Evolutionary conservation across 2,329 filamentous ascomycete genomes (phyloP), one percentile per base, ranked within the genome.

Genomic region (Aspergillus neoniger): DNA sequence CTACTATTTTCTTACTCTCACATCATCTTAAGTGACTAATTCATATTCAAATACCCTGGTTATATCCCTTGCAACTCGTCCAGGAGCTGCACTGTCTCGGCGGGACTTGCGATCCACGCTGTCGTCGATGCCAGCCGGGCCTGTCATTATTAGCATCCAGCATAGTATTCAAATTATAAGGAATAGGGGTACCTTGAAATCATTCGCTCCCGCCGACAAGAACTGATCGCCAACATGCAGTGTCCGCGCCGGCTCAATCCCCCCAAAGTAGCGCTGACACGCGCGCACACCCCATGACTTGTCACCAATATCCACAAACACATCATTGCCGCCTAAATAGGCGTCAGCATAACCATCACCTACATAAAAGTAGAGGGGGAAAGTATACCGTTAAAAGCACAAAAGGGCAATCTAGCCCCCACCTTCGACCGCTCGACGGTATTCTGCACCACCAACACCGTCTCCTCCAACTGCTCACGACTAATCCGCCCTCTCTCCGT

Each of bases 291-390:
- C 95, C 90, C 93, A 96, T 56, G 89, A 92, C 80, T 99, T 99
- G 79, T 99, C 95, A 58, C 95, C 95, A 71, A 99, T 97, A 75
- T 99, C 95, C 57, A 99, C 93, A 77, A 99, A 99, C 44, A 98
- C 92, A 75, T 99, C 95, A 63, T 95, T 94, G 10, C 95, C 95
- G 57, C 94, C 82, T 84, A 48, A 12, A 17, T 47, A 36, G 12
- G 4, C 12, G 8, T 60, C 23, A 60, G 32, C 4, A 43, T 59
- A 28, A 55, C 3, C 7, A 4, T 14, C 9, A 12, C 17, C 14
- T 23, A 41, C 15, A 52, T n/a, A 47, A 30, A 43, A 12, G 21
- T 19, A 23, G 44, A 25, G 51, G 36, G 52, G 28, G 4, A 30
- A 30, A 38, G 23, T 63, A 67, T 71, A 83, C 83, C 95, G 76